phyloP scores from a whole-genome alignment of 768 basidiomycete genomes.

The Melanogaster broomeanus region DNA sequence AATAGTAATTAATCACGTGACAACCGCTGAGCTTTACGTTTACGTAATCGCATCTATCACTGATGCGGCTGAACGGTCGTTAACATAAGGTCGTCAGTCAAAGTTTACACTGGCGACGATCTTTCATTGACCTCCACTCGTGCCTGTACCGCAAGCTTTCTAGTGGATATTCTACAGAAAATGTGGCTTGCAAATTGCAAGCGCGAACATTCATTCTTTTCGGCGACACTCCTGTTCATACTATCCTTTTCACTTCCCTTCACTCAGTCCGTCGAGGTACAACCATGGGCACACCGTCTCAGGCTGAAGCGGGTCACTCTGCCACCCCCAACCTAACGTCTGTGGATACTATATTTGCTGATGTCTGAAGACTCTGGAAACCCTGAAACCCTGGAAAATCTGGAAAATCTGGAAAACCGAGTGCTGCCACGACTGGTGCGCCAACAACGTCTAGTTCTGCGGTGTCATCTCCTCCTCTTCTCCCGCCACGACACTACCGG shows the following conservation, averaged over 20 bases:
- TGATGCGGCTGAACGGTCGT: not conserved
- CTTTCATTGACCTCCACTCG: no score
- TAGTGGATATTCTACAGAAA: not conserved
- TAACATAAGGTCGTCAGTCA: no score
- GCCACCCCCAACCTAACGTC: not conserved
- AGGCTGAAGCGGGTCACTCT: conserved; percentile 4
- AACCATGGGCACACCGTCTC: conserved; percentile 1
- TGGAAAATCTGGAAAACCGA: no score
- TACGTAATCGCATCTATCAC: not conserved
- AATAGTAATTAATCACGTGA: no score
- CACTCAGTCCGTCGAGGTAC: not conserved
- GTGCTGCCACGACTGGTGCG: no score
- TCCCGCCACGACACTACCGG: not conserved
- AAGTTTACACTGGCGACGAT: no score
- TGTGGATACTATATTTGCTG: not conserved
- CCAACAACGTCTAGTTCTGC: no score
- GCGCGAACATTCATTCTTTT: conserved; percentile 11
- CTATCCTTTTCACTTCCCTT: conserved; percentile 2
- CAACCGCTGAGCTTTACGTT: no score
- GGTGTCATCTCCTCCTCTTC: no score
- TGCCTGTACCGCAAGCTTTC: not conserved
- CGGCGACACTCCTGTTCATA: conserved; percentile 7
- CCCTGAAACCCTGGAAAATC: no score
- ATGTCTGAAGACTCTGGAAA: no score
- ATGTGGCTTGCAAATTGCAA: not conserved